Evolutionary conservation across 352 stramenopile genomes (phyloP), one percentile per base, ranked within the genome.

Genomic region (Phytophthora uliginosa): DNA sequence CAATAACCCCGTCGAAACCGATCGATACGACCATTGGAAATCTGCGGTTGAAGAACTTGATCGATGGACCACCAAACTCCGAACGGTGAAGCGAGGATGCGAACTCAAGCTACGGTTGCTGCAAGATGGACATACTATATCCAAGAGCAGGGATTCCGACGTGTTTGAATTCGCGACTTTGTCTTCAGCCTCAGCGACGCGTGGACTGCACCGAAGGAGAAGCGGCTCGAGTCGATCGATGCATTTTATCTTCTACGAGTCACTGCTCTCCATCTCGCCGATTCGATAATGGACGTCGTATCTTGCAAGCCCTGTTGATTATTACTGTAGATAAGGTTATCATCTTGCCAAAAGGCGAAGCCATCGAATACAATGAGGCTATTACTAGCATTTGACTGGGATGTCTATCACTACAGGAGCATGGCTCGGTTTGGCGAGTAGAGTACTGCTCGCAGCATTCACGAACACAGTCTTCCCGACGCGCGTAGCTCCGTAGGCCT

Each of bases 401-500:
- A 97, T 84, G 65, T 97, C 88, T 51, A 97, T 77, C 24, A 97
- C 88, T 26, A 97, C 69, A 5, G 92, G 86, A 1, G 69, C 58
- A 68, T 97, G 92, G 26, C 72, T 73, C 9, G 84, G 85, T 7
- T 79, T 82, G 18, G 85, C 78, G 0, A 88, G 66, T 58, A 95
- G 68, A 33, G 84, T 96, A 67, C 71, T 96, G 7, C 78, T 97
- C 8, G 91, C 82, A 40, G 91, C 92, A 71, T 98, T 98, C 58
- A 98, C 83, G 61, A 94, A 98, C 7, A 94, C 76, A 0, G 94
- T 98, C 4, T 69, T 71, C 12, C 89, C 92, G 65, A 97, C 76
- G 18, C 76, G 88, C 20, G 83, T 85, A 22, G 85, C 81, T 67
- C 95, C 95, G 57, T 94, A 95, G 13, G 80, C 87, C 76, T 98